These are phyloP conservation scores for Penicillium mononematosum DNA, from an alignment of 495 filamentous ascomycete genomes.

Conservation along the genomic window DNA sequence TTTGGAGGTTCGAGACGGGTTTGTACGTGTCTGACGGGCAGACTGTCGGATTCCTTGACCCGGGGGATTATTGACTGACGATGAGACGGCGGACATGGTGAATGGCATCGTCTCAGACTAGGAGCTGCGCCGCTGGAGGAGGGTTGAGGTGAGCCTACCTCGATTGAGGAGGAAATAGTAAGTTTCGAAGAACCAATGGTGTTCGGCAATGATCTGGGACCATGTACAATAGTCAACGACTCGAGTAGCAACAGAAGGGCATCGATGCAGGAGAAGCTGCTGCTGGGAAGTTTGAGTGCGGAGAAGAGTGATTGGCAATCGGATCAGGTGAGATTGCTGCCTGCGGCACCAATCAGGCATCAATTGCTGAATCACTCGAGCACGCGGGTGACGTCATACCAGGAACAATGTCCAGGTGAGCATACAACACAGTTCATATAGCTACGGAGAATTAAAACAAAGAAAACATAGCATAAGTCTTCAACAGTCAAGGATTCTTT, in stretches of 20 bases:
- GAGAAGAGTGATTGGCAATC: conserved; percentile 24
- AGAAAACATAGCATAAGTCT: background rate
- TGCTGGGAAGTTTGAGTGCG: conserved; percentile 32
- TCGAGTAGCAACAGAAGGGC: conserved; percentile 5
- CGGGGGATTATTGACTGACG: conserved; percentile 35
- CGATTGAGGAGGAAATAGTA: conserved; percentile 7
- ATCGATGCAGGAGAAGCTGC: conserved; percentile 11
- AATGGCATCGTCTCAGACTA: conserved; percentile 23
- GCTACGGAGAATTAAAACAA: background rate
- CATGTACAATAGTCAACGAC: conserved; percentile 6
- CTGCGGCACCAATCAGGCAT: conserved; percentile 20
- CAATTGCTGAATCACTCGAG: conserved; percentile 24
- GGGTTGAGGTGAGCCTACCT: conserved; percentile 15
- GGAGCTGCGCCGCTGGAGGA: conserved; percentile 18
- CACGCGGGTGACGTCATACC: conserved; percentile 22
- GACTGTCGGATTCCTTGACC: conserved; percentile 49
- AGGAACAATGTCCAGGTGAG: background rate
- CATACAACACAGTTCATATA: background rate
- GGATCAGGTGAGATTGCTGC: conserved; percentile 36
- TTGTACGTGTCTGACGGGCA: conserved; percentile 59
- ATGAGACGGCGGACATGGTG: conserved; percentile 35
- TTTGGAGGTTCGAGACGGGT: conserved; percentile 58
- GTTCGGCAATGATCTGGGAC: conserved; percentile 3
- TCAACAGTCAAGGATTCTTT: conserved; percentile 25
- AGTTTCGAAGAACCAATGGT: conserved; percentile 15